Base-by-base conservation (phyloP, 352 stramenopile genomes). In the Phytophthora pluvialis region DNA sequence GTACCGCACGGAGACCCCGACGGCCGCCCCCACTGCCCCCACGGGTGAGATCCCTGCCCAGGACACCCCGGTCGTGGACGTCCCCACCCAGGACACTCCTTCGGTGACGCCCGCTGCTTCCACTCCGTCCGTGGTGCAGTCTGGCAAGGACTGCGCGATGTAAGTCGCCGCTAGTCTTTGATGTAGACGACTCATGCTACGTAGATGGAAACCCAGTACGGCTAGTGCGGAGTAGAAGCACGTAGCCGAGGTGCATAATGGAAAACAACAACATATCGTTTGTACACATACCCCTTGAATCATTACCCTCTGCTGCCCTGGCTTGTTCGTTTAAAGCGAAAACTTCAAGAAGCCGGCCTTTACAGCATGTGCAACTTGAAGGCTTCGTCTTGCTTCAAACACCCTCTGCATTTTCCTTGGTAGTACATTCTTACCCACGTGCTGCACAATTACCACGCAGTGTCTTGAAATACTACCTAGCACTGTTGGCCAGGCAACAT, bases 111-210 rank as follows among this genome's bases (percentile, higher is more conserved):
- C 64, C 10, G 58, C 44, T 26, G 16, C 56, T 35, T 38, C 33
- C 11, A 67, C 31, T 18, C 63, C 57, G 39, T 21, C 48, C 9
- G n/a, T 54, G 3, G 45, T 56, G 9, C 28, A 55, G 51, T 64
- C 51, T 38, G 59, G 52, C 39, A 73, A 69, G 64, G 64, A 69
- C 52, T 73, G 64, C 33, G 64, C 58, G 0, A 73, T 73, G 52
- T 73, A 73, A 73, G 40, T 53, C 36, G 5, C 43, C 39, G 29
- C 13, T 29, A 9, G 28, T 69, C 39, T 42, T 62, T 67, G 45
- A 49, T 64, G 60, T 60, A 66, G 46, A 69, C 40, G 49, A 59
- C 49, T 54, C 48, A 12, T 21, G 45, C 36, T 55, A 50, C 58
- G 31, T 60, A 16, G 45, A 26, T 53, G 29, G 21, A 44, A 59